These are phyloP conservation scores for Hypericum perforatum DNA, from an alignment of 345 rosid genomes.

Conservation along the genomic window DNA sequence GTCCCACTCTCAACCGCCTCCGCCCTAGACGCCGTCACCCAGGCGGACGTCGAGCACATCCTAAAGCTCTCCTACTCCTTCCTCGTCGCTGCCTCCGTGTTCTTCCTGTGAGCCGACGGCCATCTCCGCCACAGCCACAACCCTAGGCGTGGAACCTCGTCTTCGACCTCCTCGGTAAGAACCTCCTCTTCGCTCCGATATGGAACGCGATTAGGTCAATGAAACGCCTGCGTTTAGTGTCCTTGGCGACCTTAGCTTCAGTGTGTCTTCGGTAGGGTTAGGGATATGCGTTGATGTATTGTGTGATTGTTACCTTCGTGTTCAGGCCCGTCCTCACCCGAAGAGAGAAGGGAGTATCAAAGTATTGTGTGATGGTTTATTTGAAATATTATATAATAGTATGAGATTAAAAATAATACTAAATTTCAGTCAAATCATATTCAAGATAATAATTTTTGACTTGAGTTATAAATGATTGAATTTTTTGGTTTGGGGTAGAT, in stretches of 20 bases:
- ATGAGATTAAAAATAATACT: too few relatives aligned
- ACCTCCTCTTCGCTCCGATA: constrained; percentile 48
- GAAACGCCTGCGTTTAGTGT: constrained; percentile 32
- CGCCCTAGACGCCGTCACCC: constrained; percentile 30
- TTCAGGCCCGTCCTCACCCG: too few relatives aligned
- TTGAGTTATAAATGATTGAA: too few relatives aligned
- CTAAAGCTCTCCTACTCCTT: constrained; percentile 43
- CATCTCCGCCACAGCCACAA: constrained; percentile 36
- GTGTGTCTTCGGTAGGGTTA: constrained; percentile 28
- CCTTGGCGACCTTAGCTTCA: constrained; percentile 55
- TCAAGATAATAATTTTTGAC: too few relatives aligned
- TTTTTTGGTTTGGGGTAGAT: too few relatives aligned
- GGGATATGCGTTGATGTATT: constrained; percentile 44
- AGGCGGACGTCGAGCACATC: constrained; percentile 38
- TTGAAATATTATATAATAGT: too few relatives aligned
- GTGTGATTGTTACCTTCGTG: constrained; percentile 39
- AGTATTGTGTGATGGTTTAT: too few relatives aligned
- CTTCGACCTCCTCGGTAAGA: constrained; percentile 56
- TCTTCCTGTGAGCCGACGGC: constrained; percentile 53
- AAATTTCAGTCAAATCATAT: too few relatives aligned
- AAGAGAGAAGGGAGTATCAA: too few relatives aligned
- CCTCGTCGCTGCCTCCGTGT: constrained; percentile 49
- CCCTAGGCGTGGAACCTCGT: constrained; percentile 64
- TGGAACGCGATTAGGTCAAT: constrained; percentile 60
- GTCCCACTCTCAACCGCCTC: constrained; percentile 34